Conservation (phyloP, 1,284 basidiomycete species). For the Puccinia novopanici region DNA sequence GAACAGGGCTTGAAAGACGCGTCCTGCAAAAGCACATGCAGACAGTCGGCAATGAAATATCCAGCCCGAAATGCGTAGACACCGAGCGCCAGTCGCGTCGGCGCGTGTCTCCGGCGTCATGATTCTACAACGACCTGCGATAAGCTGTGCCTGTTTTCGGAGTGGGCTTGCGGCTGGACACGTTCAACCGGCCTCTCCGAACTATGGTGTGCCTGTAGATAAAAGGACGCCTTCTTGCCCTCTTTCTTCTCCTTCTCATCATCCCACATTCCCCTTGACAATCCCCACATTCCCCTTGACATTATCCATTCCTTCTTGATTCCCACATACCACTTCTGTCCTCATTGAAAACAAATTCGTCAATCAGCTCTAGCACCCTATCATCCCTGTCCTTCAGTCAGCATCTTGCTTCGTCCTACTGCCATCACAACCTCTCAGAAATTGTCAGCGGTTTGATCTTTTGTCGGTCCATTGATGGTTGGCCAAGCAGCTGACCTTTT, state of each 20-base stretch:
- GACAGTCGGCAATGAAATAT: background rate
- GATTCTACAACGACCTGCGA: background rate
- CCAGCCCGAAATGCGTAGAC: background rate
- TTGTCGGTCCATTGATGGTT: too few species aligned
- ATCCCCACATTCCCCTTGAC: background rate
- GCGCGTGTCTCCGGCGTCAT: background rate
- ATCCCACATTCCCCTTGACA: background rate
- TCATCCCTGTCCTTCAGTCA: too few species aligned
- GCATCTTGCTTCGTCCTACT: background rate
- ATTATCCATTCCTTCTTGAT: background rate
- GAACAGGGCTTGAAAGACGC: background rate
- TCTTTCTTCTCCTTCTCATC: background rate
- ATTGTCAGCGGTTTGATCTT: background rate
- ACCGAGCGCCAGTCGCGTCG: background rate
- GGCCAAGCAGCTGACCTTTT: too few species aligned
- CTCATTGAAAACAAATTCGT: background rate
- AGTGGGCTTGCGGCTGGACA: constrained; percentile 8
- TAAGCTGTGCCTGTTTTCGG: background rate
- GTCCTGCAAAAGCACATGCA: background rate
- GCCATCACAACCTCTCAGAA: background rate
- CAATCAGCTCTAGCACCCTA: background rate
- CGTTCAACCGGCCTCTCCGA: background rate
- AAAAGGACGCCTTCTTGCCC: background rate
- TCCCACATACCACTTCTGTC: background rate
- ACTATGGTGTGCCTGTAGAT: background rate